These are phyloP conservation scores for Kwoniella mangroviensis DNA, from an alignment of 768 basidiomycete genomes.

Conservation along the genomic window DNA sequence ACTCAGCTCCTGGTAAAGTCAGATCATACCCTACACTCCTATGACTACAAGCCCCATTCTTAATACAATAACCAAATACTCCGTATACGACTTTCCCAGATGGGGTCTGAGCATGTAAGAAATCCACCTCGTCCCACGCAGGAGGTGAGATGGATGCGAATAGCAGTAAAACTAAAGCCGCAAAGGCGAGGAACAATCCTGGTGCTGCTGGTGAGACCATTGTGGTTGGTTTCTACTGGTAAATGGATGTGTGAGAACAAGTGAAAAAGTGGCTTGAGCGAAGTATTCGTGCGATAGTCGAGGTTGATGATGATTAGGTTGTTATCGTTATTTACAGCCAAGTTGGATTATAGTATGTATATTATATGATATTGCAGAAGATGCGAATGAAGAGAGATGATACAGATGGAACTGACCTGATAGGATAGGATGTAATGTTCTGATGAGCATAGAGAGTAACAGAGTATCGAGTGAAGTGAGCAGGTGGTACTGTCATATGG, in stretches of 20 bases:
- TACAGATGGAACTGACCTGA: not conserved
- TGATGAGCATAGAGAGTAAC: constrained; percentile 13
- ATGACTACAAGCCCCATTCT: constrained; percentile 42
- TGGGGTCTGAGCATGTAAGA: constrained; percentile 65
- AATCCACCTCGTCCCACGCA: constrained; percentile 73
- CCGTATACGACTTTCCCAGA: constrained; percentile 66
- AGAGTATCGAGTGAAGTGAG: not conserved
- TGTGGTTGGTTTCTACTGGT: too few relatives aligned
- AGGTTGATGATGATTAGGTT: too few relatives aligned
- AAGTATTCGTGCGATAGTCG: too few relatives aligned
- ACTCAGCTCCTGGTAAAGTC: constrained; percentile 39
- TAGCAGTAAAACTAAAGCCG: constrained; percentile 68
- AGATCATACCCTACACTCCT: constrained; percentile 68
- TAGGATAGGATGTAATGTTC: not conserved
- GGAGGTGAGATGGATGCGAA: constrained; percentile 75
- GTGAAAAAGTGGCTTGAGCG: too few relatives aligned
- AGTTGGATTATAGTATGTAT: too few relatives aligned
- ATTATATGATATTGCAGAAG: too few relatives aligned
- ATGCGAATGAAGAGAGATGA: not conserved
- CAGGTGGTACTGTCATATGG: not conserved
- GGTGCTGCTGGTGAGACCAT: constrained; percentile 67
- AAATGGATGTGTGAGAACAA: too few relatives aligned
- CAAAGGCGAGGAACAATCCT: constrained; percentile 73
- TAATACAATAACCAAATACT: constrained; percentile 68
- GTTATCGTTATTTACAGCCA: too few relatives aligned